phyloP scores from a whole-genome alignment of 441 rosid species.

The Kokia cookei region DNA sequence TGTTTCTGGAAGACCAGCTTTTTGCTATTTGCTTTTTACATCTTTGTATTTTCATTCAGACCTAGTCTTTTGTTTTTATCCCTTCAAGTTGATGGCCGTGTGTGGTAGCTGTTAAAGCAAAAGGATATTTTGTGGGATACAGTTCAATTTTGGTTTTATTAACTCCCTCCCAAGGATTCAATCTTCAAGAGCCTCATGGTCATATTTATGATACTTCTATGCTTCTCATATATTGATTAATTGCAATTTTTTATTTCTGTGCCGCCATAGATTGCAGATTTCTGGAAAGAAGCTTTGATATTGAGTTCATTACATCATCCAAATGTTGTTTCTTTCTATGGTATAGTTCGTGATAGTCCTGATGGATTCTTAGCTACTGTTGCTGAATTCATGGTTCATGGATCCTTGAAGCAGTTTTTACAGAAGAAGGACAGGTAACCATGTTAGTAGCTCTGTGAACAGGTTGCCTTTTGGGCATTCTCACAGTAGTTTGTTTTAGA shows the following conservation, averaged over 20 bases:
- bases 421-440: conserved; percentile 91
- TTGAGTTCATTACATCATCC: conserved; percentile 97
- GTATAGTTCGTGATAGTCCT: conserved; percentile 98
- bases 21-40: too few species aligned
- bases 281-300: conserved; percentile 93
- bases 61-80: too few species aligned
- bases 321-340: conserved; percentile 95
- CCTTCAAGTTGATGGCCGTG: too few species aligned
- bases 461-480: background rate
- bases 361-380: conserved; percentile 95
- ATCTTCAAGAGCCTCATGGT: background rate
- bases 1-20: too few species aligned
- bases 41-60: too few species aligned
- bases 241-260: conserved; percentile 8
- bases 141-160: background rate
- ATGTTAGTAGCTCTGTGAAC: conserved; percentile 7
- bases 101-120: too few species aligned
- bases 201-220: background rate
- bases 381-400: conserved; percentile 94
- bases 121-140: background rate
- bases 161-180: background rate
- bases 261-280: conserved; percentile 78
- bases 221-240: conserved; percentile 5
- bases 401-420: conserved; percentile 95
- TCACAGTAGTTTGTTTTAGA: background rate